Conservation (phyloP, 306 rosid genomes). For the Castanea crenata region DNA sequence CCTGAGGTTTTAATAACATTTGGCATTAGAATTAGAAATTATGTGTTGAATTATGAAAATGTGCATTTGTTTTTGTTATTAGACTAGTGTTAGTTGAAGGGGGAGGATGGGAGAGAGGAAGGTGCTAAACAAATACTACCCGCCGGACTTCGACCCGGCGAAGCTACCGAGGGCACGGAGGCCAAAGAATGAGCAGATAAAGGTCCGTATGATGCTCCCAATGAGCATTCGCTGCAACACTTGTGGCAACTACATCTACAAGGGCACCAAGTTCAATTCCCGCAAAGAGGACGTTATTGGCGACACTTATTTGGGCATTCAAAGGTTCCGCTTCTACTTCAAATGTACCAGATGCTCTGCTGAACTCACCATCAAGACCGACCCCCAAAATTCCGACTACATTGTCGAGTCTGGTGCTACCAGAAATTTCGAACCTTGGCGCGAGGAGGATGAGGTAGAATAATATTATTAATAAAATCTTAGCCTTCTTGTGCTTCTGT, state of each 20-base stretch:
- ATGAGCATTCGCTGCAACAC: conserved; percentile 97
- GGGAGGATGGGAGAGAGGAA: conserved; percentile 83
- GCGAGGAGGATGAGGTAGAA: conserved; percentile 75
- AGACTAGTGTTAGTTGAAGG: background rate
- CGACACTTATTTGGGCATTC: conserved; percentile 77
- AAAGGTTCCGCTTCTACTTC: conserved; percentile 80
- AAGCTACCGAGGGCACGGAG: conserved; percentile 69
- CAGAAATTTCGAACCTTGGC: conserved; percentile 71
- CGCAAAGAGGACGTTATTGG: conserved; percentile 53
- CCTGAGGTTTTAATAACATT: too few relatives aligned
- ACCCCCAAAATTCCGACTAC: conserved; percentile 89
- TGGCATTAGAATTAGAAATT: too few relatives aligned
- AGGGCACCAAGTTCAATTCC: conserved; percentile 60
- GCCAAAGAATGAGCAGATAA: conserved; percentile 83
- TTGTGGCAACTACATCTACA: conserved; percentile 62
- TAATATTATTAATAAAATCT: too few relatives aligned
- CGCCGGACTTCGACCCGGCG: conserved; percentile 89
- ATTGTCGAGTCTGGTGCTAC: conserved; percentile 74
- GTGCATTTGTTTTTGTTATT: too few relatives aligned
- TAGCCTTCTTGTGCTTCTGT: background rate
- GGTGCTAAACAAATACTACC: conserved; percentile 88
- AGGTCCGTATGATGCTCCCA: conserved; percentile 98
- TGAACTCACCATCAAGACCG: conserved; percentile 82
- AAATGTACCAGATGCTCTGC: conserved; percentile 91
- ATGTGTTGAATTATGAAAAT: too few relatives aligned